Base-by-base conservation (phyloP, 2,329 filamentous ascomycete species). In the Pleoardoris graminearum region DNA sequence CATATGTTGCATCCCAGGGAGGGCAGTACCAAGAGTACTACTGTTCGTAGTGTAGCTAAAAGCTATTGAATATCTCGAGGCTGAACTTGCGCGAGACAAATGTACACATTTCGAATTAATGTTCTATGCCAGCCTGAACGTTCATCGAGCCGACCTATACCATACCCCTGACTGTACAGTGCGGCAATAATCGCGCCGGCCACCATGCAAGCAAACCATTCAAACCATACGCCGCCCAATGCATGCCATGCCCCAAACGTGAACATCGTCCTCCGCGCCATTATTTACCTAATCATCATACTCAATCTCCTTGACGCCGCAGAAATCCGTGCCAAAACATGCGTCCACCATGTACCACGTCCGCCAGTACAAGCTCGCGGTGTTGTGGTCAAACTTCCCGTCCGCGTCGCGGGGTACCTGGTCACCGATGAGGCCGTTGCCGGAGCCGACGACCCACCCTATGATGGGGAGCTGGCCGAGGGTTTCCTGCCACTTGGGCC, bases 351-450 rank as follows among this genome's bases (percentile, higher is more conserved):
- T 79, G 54, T 80, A 81, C 78, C 82, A 86, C 52, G 84, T 75
- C 21, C 77, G 72, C 84, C 84, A 87, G 60, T 86, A 87, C 49
- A 80, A 62, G 57, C 80, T 82, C 6, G 83, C 84, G 39, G 76
- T 78, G 36, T 83, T 83, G 79, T 86, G 89, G 72, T 97, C 92
- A 62, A 96, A 92, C 36, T 85, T 85, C 51, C 89, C 90, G 37
- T 82, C 79, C 48, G 91, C 88, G 48, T 81, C 87, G 36, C 87
- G 80, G 7, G 90, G 90, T 33, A 93, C 85, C 68, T 88, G 82
- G 66, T 85, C 85, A 5, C 89, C 89, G 64, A 93, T 91, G 72
- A 92, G 85, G 63, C 80, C 75, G 17, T 77, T 75, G 7, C 74
- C 74, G 7, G 71, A 72, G 6, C 77, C 76, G 42, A 80, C 64